Percentiles rank a stretch among this genome's conserved stretches.
Evolutionary conservation across 148 eudicot species (phyloP).

Genomic region (Arbutus unedo): DNA sequence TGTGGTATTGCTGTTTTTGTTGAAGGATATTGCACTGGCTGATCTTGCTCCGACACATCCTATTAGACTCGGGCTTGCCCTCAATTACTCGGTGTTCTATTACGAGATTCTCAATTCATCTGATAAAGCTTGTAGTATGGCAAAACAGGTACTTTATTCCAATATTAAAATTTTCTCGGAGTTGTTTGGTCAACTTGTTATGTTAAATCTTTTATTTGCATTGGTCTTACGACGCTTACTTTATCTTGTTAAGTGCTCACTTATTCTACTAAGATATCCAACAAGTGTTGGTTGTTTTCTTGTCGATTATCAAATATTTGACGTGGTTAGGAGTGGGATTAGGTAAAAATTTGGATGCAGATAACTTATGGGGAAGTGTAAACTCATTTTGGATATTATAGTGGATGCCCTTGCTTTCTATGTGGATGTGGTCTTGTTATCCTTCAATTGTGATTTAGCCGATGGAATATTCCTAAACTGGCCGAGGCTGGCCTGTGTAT

Average conservation of each 20-base stretch:
- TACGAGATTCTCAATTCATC: constrained; percentile 56
- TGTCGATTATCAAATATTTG: not conserved
- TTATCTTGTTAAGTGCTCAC: not conserved
- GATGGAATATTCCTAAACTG: not conserved
- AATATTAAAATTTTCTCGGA: not conserved
- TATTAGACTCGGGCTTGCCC: constrained; percentile 47
- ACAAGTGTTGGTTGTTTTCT: not conserved
- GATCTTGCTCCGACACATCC: constrained; percentile 60
- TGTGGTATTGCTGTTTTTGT: not conserved
- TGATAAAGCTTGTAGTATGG: constrained; percentile 55
- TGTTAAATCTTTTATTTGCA: not conserved
- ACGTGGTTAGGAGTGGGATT: not conserved
- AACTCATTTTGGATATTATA: not conserved
- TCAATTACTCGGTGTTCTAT: constrained; percentile 55
- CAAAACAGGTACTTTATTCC: constrained; percentile 38
- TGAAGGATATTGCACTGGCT: constrained; percentile 50
- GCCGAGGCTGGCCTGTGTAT: no score
- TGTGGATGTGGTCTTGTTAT: not conserved
- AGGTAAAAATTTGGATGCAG: not conserved
- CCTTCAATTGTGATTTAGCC: not conserved
- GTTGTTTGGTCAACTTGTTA: not conserved
- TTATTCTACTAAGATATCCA: not conserved
- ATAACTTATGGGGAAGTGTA: not conserved
- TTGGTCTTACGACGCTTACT: not conserved
- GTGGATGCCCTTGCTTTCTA: not conserved